Evolutionary conservation across 805 yeast species (phyloP).

Genomic region (Candida ortonii): DNA sequence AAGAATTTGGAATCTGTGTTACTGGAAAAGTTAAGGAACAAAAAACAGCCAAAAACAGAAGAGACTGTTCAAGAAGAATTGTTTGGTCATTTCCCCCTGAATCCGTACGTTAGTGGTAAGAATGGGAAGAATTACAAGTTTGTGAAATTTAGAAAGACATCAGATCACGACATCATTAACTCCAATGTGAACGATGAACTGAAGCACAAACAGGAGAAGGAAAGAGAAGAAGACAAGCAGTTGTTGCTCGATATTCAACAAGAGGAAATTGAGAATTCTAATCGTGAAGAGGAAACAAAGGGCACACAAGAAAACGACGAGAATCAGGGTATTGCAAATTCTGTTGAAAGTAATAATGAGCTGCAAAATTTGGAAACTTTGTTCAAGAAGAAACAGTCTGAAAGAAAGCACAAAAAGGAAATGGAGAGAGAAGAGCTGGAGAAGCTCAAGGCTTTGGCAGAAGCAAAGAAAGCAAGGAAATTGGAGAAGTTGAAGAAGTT

Average conservation of each 20-base stretch:
- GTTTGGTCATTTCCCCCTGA: conserved; percentile 31
- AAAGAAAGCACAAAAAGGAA: conserved; percentile 13
- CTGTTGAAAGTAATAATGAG: conserved; percentile 15
- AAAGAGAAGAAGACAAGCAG: conserved; percentile 14
- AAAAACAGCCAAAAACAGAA: conserved; percentile 9
- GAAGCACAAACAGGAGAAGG: conserved; percentile 19
- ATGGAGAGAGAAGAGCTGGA: conserved; percentile 30
- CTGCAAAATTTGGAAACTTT: conserved; percentile 24
- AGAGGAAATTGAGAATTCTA: conserved; percentile 9
- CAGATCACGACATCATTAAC: conserved; percentile 26
- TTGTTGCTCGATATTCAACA: conserved; percentile 6
- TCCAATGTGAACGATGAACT: conserved; percentile 26
- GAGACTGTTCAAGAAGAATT: conserved; percentile 23
- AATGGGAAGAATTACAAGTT: conserved; percentile 31
- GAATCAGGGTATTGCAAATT: conserved; percentile 18
- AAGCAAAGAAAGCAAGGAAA: conserved; percentile 25
- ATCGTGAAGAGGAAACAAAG: conserved; percentile 8
- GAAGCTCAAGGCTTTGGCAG: conserved; percentile 30
- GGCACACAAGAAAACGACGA: conserved; percentile 15
- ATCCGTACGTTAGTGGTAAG: conserved; percentile 29
- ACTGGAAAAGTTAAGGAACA: conserved; percentile 12
- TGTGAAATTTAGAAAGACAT: conserved; percentile 31
- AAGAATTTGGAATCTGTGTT: conserved; percentile 16
- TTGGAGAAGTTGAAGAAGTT: conserved; percentile 16
- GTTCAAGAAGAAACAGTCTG: conserved; percentile 17